Base-by-base conservation (phyloP, 75 land plant genomes). In the Cryptomeria japonica region DNA sequence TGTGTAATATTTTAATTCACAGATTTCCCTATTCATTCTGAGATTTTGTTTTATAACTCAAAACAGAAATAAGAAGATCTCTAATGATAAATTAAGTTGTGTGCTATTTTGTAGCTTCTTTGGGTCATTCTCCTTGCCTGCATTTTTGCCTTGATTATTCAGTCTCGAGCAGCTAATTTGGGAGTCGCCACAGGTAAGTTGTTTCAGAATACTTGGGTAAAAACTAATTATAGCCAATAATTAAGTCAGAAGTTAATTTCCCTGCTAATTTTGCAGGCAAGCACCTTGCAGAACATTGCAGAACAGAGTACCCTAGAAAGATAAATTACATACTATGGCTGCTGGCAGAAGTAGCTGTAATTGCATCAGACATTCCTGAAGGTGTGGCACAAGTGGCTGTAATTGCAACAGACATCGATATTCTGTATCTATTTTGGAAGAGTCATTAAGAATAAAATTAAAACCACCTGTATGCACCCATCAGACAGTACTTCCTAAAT, bases 351-450 rank as follows among this genome's bases (percentile, higher is more conserved):
- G 39, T 95, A 32, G 95, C 97, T 25, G 95, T 97, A 31, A 94
- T 96, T 34, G 96, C 97, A 38, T 93, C 96, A 3, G 99, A 97
- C 85, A 92, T 97, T n/a, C 98, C 99, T 19, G 99, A 97, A 94
- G 97, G 97, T 89, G 72, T 47, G 13, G 51, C 12, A 25, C 97
- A 97, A 70, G 39, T 95, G 38, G 94, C 97, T 28, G 95, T 97
- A 32, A 94, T 96, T 34, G 96, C 97, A 47, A 10, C 8, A 80
- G 5, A 47, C 25, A 34, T 25, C 68, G 5, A 32, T 15, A 83
- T 12, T 51, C 47, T 47, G 13, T 12, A 47, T 47, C 51, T 47
- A 47, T 10, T 47, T 47, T 10, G 10, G 51, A 1, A 47, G 10
- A 47, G 13, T 47, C 51, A 47, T 6, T 44, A 47, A 1, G 51